Conservation (phyloP, 177 flowering plant species). For the Vitis hybrid region DNA sequence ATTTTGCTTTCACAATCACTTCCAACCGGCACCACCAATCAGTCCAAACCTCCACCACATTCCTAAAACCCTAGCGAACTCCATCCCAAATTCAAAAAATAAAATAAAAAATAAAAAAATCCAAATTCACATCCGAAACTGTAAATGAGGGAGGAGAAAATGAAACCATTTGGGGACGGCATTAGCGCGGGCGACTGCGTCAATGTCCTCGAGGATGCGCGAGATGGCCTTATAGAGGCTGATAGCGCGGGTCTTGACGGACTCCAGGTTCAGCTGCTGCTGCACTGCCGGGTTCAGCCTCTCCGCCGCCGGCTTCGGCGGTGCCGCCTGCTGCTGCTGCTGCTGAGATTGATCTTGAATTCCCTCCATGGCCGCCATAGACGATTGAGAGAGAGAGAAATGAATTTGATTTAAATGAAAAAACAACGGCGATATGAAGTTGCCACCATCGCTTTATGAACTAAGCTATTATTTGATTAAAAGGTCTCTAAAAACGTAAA, state of each 20-base stretch:
- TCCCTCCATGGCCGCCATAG: slow-evolving; percentile 24
- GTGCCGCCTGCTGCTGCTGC: slow-evolving; percentile 12
- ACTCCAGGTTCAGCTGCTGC: slow-evolving; percentile 79
- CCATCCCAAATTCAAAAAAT: no score
- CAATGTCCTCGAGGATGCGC: slow-evolving; percentile 86
- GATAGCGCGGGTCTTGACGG: slow-evolving; percentile 73
- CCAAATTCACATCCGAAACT: background rate
- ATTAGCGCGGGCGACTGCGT: slow-evolving; percentile 65
- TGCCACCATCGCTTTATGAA: no score
- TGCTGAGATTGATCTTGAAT: slow-evolving; percentile 22
- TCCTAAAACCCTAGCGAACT: no score
- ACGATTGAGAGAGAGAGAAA: background rate
- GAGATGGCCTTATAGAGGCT: slow-evolving; percentile 84
- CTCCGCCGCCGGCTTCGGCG: slow-evolving; percentile 42
- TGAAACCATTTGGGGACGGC: slow-evolving; percentile 81
- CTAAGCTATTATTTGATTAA: no score
- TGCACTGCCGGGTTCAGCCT: slow-evolving; percentile 68
- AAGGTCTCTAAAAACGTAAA: no score
- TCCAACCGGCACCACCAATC: no score
- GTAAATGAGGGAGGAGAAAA: background rate
- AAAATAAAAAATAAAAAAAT: background rate
- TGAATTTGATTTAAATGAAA: no score
- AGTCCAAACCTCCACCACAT: no score
- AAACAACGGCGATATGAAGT: no score
- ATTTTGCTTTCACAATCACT: no score